phyloP scores from a whole-genome alignment of 2,329 filamentous ascomycete species.

The Madurella mycetomatis region DNA sequence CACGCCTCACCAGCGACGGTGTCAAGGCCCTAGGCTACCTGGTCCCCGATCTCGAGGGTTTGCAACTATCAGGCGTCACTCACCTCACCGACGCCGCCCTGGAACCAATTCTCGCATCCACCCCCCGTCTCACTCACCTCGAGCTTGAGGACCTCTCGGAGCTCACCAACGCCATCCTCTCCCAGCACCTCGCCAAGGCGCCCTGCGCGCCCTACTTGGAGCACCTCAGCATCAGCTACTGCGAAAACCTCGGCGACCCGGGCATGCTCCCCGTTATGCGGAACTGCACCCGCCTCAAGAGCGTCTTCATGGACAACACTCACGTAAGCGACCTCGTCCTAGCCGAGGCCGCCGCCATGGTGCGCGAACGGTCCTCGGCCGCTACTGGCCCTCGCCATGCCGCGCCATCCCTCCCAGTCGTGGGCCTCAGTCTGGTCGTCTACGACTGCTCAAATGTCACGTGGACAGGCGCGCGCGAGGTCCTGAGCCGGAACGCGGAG shows the following conservation, averaged over 20 bases:
- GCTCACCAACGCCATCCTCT: conserved; percentile 70
- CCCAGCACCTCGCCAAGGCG: conserved; percentile 67
- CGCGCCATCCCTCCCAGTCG: conserved; percentile 33
- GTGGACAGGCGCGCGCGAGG: conserved; percentile 85
- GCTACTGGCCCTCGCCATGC: conserved; percentile 32
- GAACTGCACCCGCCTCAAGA: conserved; percentile 63
- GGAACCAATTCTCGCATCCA: conserved; percentile 66
- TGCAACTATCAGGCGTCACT: conserved; percentile 77
- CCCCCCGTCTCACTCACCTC: conserved; percentile 74
- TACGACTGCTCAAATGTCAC: conserved; percentile 92
- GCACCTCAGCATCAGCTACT: conserved; percentile 86
- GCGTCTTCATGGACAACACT: conserved; percentile 88
- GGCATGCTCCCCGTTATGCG: conserved; percentile 83
- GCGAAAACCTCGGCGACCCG: conserved; percentile 75
- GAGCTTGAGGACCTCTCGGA: conserved; percentile 82
- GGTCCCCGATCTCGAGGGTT: conserved; percentile 73
- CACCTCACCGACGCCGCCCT: conserved; percentile 70
- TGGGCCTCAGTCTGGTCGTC: conserved; percentile 71
- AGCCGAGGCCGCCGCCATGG: conserved; percentile 76
- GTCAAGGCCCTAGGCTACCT: conserved; percentile 68
- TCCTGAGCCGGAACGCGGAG: conserved; percentile 80
- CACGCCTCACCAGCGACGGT: conserved; percentile 65
- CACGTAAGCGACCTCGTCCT: conserved; percentile 82
- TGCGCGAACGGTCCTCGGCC: conserved; percentile 56
- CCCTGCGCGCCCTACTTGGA: conserved; percentile 68